Evolutionary conservation across 306 rosid genomes (phyloP).

Genomic region (Spatholobus suberectus): DNA sequence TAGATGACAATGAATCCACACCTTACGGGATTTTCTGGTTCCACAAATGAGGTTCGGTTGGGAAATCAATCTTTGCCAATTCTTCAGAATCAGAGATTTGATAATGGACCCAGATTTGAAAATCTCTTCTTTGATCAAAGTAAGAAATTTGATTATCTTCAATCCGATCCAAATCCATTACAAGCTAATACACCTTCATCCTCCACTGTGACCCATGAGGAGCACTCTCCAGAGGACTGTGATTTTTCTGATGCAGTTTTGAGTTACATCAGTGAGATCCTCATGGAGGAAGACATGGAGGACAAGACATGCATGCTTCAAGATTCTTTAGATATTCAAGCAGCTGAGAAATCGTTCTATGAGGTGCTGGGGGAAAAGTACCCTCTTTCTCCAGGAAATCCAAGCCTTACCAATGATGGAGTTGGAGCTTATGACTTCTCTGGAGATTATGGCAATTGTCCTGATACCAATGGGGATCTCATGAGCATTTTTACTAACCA

Average conservation of each 20-base stretch:
- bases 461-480: not conserved
- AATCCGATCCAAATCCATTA: not conserved
- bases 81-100: conserved; percentile 46
- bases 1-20: conserved; percentile 61
- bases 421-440: not conserved
- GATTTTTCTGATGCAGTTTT: conserved; percentile 9
- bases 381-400: not conserved
- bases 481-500: not conserved
- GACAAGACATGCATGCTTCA: conserved; percentile 12
- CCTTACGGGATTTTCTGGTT: conserved; percentile 39
- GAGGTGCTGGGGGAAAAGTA: not conserved
- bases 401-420: not conserved
- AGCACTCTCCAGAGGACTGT: conserved; percentile 1
- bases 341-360: not conserved
- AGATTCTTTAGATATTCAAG: conserved; percentile 1
- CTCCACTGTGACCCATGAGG: conserved; percentile 2
- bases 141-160: not conserved
- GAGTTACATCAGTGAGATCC: not conserved
- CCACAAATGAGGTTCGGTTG: conserved; percentile 45
- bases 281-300: not conserved
- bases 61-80: conserved; percentile 50
- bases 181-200: not conserved
- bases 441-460: not conserved
- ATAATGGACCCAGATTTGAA: not conserved
- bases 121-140: not conserved